Base-by-base conservation (phyloP, 441 rosid genomes). In the Eruca vesicaria region DNA sequence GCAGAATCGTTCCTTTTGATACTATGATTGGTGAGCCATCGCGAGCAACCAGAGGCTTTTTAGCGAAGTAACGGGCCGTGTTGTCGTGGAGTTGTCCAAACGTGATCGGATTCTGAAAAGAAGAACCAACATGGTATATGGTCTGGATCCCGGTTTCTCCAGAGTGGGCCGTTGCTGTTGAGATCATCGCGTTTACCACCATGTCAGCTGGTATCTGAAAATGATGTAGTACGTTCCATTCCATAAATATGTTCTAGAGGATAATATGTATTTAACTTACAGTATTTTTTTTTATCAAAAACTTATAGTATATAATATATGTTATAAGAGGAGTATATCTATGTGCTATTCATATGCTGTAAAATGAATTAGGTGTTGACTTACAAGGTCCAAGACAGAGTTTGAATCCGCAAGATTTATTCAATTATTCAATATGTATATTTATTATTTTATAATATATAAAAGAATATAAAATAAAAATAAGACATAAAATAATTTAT, bases 181-280 rank as follows among this genome's bases (percentile, higher is more conserved):
- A 89, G 4, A 88, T 31, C 62, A 87, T 90, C 1, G 93, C 88
- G 70, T 89, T 95, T 73, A 90, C 97, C 75, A 92, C 97, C 98
- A 95, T 89, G 31, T 95, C 97, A 0, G 93, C 98, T 1, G 99
- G 99, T 56, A 92, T 86, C 94, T 89, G n/a, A n/a, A n/a, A n/a
- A n/a, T n/a, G n/a, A n/a, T 23, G 26, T 23, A n/a, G n/a, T n/a
- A n/a, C n/a, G n/a, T 23, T 23, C n/a, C n/a, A n/a, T n/a, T n/a
- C n/a, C n/a, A n/a, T n/a, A n/a, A n/a, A n/a, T n/a, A n/a, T n/a
- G n/a, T n/a, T n/a, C n/a, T n/a, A n/a, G n/a, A n/a, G n/a, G n/a
- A 23, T 23, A 1, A 23, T 3, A 23, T 23, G 3, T 3, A 23
- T 23, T 23, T 23, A 23, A n/a, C n/a, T 23, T 23, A n/a, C n/a